Percentiles rank a stretch among this genome's conserved stretches.
Conservation (phyloP, 192 early-diverging fungal species). For the Haplosporangium gracile region DNA sequence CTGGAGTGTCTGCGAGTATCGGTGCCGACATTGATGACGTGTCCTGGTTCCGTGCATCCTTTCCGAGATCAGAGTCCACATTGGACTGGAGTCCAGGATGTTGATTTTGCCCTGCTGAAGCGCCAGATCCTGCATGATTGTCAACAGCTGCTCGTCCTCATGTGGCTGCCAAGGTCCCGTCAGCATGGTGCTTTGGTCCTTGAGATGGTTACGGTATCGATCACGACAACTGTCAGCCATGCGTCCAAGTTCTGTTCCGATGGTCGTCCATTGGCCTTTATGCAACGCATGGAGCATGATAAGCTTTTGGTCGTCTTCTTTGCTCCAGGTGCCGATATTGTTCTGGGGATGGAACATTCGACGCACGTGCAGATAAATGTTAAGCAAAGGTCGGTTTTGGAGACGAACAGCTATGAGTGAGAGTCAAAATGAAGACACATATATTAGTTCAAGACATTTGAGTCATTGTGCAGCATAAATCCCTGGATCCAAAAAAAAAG, state of each 20-base stretch:
- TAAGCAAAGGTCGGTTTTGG: constrained; percentile 43
- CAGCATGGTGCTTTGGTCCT: constrained; percentile 50
- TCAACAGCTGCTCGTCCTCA: constrained; percentile 41
- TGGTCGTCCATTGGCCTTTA: constrained; percentile 56
- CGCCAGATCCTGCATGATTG: constrained; percentile 56
- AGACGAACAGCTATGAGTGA: constrained; percentile 33
- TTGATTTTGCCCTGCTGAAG: constrained; percentile 45
- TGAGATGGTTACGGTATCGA: constrained; percentile 50
- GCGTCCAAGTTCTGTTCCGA: constrained; percentile 51
- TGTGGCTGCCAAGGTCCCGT: constrained; percentile 53
- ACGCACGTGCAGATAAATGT: constrained; percentile 56
- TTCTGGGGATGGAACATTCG: constrained; percentile 57
- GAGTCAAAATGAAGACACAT: background rate
- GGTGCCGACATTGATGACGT: constrained; percentile 52
- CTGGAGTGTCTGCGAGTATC: constrained; percentile 51
- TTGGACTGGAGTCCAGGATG: constrained; percentile 52
- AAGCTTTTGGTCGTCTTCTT: constrained; percentile 56
- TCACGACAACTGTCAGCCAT: constrained; percentile 57
- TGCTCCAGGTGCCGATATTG: constrained; percentile 53
- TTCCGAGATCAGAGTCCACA: constrained; percentile 56
- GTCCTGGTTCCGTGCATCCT: constrained; percentile 53
- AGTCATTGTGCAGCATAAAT: background rate
- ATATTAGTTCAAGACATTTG: background rate
- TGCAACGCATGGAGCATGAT: constrained; percentile 39
- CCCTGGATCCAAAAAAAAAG: background rate